These are phyloP conservation scores for Venturia oleaginea DNA, from an alignment of 2,329 filamentous ascomycete genomes.

Conservation along the genomic window DNA sequence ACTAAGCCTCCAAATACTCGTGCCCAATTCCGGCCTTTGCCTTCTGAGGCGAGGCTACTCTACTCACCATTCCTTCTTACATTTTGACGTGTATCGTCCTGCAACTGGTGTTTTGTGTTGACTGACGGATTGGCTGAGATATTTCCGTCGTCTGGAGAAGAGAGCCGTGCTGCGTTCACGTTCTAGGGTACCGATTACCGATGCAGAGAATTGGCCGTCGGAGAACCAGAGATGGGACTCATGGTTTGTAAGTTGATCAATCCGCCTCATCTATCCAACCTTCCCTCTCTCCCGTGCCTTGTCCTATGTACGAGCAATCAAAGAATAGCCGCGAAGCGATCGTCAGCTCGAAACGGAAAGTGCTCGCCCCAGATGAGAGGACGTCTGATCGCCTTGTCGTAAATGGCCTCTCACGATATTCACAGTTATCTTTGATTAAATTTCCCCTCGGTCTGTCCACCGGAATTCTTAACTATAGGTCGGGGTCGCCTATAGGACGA, in stretches of 20 bases:
- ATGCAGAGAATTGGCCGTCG: neutral
- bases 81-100: neutral
- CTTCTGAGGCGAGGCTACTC: neutral
- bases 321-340: neutral
- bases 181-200: neutral
- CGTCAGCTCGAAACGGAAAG: neutral
- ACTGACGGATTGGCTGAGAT: neutral
- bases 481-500: neutral
- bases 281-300: neutral
- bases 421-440: neutral
- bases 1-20: neutral
- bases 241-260: neutral
- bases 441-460: neutral
- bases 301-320: neutral
- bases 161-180: neutral
- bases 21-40: neutral
- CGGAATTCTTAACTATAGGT: neutral
- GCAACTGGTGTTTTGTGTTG: neutral
- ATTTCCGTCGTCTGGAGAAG: neutral
- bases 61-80: neutral
- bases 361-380: neutral
- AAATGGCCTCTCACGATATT: too few species aligned
- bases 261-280: neutral
- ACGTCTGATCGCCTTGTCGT: neutral
- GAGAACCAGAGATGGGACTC: neutral